Evolutionary conservation across 108 stramenopile species (phyloP).

Genomic region (Cyclotella cryptica): DNA sequence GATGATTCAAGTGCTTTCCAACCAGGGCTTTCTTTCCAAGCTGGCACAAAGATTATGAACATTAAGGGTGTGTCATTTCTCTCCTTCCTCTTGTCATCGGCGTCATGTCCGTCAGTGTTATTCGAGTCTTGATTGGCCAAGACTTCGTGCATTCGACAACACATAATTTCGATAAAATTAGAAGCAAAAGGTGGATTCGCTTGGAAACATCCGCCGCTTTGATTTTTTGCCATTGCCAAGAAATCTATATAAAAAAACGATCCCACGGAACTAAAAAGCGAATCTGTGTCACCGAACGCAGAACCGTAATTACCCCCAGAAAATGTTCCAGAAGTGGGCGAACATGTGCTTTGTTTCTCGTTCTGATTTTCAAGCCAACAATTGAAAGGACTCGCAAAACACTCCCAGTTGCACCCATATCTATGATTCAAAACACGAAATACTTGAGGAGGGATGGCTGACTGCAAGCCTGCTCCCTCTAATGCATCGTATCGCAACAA

Average conservation of each 20-base stretch:
- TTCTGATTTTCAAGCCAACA: slow-evolving; percentile 66
- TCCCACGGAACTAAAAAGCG: slow-evolving; percentile 75
- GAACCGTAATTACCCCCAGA: slow-evolving; percentile 53
- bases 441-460: slow-evolving; percentile 69
- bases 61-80: slow-evolving; percentile 63
- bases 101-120: background rate
- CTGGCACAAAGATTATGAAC: slow-evolving; percentile 90
- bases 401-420: slow-evolving; percentile 82
- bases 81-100: background rate
- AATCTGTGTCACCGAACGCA: slow-evolving; percentile 86
- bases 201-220: slow-evolving; percentile 67
- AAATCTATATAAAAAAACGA: slow-evolving; percentile 81
- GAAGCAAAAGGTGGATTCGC: slow-evolving; percentile 94
- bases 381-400: slow-evolving; percentile 93
- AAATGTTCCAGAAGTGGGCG: background rate
- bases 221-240: slow-evolving; percentile 12
- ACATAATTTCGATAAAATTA: slow-evolving; percentile 73
- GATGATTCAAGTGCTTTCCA: slow-evolving; percentile 73
- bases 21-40: slow-evolving; percentile 82
- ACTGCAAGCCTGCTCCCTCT: slow-evolving; percentile 91
- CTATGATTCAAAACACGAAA: slow-evolving; percentile 74
- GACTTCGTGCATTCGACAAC: slow-evolving; percentile 59
- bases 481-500: slow-evolving; percentile 78
- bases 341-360: background rate
- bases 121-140: background rate